A percentile compares a stretch with the other conserved stretches of the same genome.
These are phyloP conservation scores for Aplosporella prunicola DNA, from an alignment of 2,329 filamentous ascomycete species.

Conservation along the genomic window DNA sequence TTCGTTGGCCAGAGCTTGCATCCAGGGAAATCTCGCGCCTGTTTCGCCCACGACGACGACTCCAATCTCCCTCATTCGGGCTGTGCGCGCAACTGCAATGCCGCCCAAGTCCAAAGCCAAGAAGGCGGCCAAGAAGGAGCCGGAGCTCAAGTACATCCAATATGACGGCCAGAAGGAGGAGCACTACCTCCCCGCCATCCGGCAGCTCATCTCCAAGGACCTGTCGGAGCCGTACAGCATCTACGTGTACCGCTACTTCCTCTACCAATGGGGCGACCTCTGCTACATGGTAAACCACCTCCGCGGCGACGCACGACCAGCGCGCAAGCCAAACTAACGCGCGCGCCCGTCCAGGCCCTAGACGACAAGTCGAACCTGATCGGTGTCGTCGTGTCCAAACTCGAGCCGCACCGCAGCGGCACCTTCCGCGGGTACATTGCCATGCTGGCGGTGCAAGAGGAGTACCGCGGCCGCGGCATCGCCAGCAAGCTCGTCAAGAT, in stretches of 20 bases:
- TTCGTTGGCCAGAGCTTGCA: no score
- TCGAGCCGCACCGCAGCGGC: conserved; percentile 80
- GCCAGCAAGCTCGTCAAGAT: conserved; percentile 76
- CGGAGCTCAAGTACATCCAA: conserved; percentile 49
- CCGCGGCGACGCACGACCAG: conserved; percentile 1
- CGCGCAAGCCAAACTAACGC: conserved; percentile 1
- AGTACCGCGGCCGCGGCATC: conserved; percentile 75
- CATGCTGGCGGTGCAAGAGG: conserved; percentile 85
- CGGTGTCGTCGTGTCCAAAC: conserved; percentile 89
- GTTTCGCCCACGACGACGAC: neutral
- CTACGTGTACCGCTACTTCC: conserved; percentile 96
- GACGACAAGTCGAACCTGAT: conserved; percentile 50
- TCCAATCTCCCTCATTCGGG: neutral
- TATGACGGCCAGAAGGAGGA: conserved; percentile 52
- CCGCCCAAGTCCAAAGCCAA: no score
- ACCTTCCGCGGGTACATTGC: conserved; percentile 91
- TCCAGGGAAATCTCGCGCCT: no score
- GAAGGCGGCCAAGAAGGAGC: conserved; percentile 8
- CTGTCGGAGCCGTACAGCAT: conserved; percentile 98
- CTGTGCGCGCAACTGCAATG: neutral
- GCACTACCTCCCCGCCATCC: conserved; percentile 71
- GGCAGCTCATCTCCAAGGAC: conserved; percentile 88
- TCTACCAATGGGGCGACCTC: conserved; percentile 96
- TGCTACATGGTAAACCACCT: conserved; percentile 68
- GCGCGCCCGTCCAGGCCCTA: conserved; percentile 21